phyloP scores from a whole-genome alignment of 495 filamentous ascomycete genomes.

The Penicillium taxi region DNA sequence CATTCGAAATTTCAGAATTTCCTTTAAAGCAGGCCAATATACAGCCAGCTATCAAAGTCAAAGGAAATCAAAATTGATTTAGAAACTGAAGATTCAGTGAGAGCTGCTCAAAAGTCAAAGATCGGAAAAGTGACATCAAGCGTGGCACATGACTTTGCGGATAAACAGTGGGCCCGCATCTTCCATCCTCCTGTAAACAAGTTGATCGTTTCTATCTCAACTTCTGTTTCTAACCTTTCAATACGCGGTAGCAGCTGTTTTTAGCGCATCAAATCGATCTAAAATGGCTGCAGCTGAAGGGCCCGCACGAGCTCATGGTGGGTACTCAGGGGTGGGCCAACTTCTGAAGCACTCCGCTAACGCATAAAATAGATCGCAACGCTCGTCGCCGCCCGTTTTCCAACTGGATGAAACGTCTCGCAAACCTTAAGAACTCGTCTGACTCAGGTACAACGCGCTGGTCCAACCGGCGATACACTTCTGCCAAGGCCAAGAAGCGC shows the following conservation, averaged over 20 bases:
- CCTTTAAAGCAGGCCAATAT: no score
- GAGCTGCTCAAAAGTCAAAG: no score
- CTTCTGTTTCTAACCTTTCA: constrained; percentile 3
- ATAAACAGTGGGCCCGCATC: constrained; percentile 23
- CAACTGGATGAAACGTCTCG: constrained; percentile 88
- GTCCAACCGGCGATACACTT: constrained; percentile 43
- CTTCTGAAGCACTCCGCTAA: constrained; percentile 13
- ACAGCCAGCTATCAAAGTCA: no score
- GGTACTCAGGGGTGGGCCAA: constrained; percentile 10
- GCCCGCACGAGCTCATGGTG: constrained; percentile 59
- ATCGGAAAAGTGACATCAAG: constrained; percentile 17
- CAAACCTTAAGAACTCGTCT: constrained; percentile 65
- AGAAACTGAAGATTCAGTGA: no score
- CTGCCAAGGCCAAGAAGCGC: constrained; percentile 50
- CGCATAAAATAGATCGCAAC: constrained; percentile 47
- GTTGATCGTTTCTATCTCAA: constrained; percentile 2
- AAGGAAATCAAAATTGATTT: no score
- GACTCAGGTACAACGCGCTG: constrained; percentile 41
- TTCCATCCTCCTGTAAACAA: constrained; percentile 8
- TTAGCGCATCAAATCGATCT: constrained; percentile 3
- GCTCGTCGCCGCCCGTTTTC: constrained; percentile 79
- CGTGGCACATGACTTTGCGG: constrained; percentile 24
- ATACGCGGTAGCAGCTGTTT: constrained; percentile 6
- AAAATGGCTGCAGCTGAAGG: constrained; percentile 64
- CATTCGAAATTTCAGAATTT: not conserved